Base-by-base conservation (phyloP, 1,284 basidiomycete genomes). In the Boletus holoroseus region DNA sequence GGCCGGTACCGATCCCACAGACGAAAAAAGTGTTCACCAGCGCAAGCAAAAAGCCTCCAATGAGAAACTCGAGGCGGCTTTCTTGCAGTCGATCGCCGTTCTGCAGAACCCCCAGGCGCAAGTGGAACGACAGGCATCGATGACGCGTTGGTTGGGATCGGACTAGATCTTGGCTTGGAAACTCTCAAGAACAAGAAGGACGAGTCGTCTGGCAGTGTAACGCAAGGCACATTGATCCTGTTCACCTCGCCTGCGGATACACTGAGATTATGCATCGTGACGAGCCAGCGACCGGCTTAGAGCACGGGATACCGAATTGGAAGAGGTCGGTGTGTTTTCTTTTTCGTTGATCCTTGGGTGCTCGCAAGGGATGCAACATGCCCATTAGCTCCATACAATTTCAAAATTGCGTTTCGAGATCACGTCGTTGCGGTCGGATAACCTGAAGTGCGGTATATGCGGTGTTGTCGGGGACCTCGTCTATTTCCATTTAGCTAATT, bases 371-470 rank as follows among this genome's bases (percentile, higher is more conserved):
- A 15, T 5, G 7, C 32, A 20, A 22, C 15, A 36, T 36, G 27
- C 58, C 41, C 91, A 86, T 59, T 94, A 98, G 68, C 95, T 91
- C 72, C 90, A 94, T 55, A 82, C 86, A 46, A 94, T 98, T 58
- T 91, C 92, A 0, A 93, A 96, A 61, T 75, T 96, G 16, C 84
- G 92, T 11, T 74, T 82, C 24, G 94, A 96, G 70, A 84, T 93
- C 70, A 91, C 94, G 68, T 83, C 80, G 41, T 75, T 96, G 30
- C 93, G 96, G 69, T 78, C 83, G 0, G 94, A 96, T 68, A 96
- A 96, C 66, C 78, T 97, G 97, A 95, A 73, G 94, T 96, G 35
- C 82, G 93, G 53, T 96, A 96, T 67, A 94, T 95, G 83, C 92
- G 95, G 68, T 91, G 87, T 56, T 96, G 96, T 63, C 79, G 90